Conservation (phyloP, 2,329 filamentous ascomycete genomes). For the Beauveria rudraprayagi region DNA sequence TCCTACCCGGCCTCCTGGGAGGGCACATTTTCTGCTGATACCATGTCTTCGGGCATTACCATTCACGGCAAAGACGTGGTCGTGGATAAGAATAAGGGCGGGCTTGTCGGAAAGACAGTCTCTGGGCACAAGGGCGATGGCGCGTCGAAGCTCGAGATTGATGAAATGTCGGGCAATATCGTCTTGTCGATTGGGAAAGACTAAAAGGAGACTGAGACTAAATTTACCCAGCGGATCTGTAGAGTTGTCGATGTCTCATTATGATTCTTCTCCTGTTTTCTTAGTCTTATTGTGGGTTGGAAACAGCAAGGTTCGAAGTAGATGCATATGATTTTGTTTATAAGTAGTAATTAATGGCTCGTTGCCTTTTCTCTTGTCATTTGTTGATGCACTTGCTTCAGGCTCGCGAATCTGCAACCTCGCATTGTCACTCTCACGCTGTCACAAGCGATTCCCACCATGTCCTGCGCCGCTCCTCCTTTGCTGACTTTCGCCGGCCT, state of each 20-base stretch:
- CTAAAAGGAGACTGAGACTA: background rate
- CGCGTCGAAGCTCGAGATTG: constrained; percentile 3
- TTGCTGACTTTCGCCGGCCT: no score
- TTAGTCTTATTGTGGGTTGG: no score
- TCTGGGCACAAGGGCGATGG: constrained; percentile 9
- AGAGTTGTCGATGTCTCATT: no score
- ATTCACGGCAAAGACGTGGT: constrained; percentile 36
- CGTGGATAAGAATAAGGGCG: constrained; percentile 17
- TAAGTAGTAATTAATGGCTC: no score
- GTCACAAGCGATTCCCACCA: no score
- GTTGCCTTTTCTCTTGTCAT: no score
- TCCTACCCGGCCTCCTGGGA: constrained; percentile 43
- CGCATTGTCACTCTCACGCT: no score
- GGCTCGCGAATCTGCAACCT: no score
- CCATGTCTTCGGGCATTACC: constrained; percentile 32
- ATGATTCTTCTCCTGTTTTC: background rate
- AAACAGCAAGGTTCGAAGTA: no score
- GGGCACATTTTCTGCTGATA: constrained; percentile 33
- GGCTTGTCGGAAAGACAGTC: constrained; percentile 27
- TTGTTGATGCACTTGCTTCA: no score
- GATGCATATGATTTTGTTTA: no score
- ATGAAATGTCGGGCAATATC: constrained; percentile 9
- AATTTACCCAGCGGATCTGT: background rate
- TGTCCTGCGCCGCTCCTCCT: no score
- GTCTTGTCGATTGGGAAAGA: constrained; percentile 1